A percentile compares a stretch with the other conserved stretches of the same genome.
Evolutionary conservation across 495 filamentous ascomycete species (phyloP).

Genomic region (Podospora australis): DNA sequence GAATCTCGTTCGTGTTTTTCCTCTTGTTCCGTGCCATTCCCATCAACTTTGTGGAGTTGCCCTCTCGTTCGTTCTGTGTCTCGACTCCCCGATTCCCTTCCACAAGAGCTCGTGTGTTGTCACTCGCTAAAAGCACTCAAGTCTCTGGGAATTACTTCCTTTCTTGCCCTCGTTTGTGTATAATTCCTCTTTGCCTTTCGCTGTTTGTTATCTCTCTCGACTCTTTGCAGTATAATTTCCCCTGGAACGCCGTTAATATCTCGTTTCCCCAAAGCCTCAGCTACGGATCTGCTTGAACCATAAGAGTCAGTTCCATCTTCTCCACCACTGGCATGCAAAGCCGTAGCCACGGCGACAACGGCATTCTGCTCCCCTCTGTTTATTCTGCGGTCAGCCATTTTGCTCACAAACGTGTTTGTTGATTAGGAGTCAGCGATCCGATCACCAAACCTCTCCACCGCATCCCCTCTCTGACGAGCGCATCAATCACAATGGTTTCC

Average conservation of each 20-base stretch:
- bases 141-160: slow-evolving; percentile 4
- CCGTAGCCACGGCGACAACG: slow-evolving; percentile 5
- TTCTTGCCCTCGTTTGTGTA: slow-evolving; percentile 17
- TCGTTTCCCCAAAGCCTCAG: slow-evolving; percentile 6
- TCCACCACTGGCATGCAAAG: slow-evolving; percentile 4
- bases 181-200: no score
- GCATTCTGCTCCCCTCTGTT: background rate
- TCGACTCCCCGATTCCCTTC: background rate
- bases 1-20: slow-evolving; percentile 13
- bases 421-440: background rate
- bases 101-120: slow-evolving; percentile 16
- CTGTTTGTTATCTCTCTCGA: slow-evolving; percentile 1
- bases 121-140: slow-evolving; percentile 22
- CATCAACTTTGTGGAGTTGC: slow-evolving; percentile 10
- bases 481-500: slow-evolving; percentile 37
- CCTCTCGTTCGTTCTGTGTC: no score
- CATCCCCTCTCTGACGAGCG: background rate
- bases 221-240: slow-evolving; percentile 5
- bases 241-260: slow-evolving; percentile 1
- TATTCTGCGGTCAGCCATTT: background rate
- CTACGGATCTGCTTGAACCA: background rate
- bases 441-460: background rate
- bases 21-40: slow-evolving; percentile 6
- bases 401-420: slow-evolving; percentile 12
- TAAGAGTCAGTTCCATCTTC: background rate